Percentiles rank a stretch among this genome's conserved stretches.
phyloP scores from a whole-genome alignment of 805 yeast genomes.

The Suhomyces vadensis region DNA sequence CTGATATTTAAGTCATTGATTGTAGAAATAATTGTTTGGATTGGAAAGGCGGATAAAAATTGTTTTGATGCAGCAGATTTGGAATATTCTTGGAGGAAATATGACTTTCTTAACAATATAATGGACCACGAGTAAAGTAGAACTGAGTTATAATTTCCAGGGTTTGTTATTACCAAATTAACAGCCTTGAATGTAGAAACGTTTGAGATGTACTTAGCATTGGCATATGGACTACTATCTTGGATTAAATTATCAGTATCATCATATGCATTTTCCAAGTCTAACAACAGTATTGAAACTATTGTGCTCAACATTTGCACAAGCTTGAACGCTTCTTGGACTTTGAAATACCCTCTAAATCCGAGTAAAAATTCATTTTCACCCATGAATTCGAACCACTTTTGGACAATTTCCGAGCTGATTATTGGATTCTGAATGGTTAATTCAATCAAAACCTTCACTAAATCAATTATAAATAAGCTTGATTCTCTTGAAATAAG shows the following conservation, averaged over 20 bases:
- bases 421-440: conserved; percentile 39
- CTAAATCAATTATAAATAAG: conserved; percentile 33
- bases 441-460: conserved; percentile 41
- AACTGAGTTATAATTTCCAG: conserved; percentile 45
- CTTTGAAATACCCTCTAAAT: conserved; percentile 27
- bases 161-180: conserved; percentile 37
- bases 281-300: conserved; percentile 54
- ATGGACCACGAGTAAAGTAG: conserved; percentile 69
- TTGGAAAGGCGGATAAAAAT: conserved; percentile 1
- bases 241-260: not conserved
- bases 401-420: conserved; percentile 32
- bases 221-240: not conserved
- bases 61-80: conserved; percentile 1
- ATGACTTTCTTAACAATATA: conserved; percentile 52
- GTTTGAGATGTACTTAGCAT: not conserved
- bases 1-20: conserved; percentile 37
- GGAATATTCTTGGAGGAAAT: conserved; percentile 43
- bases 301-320: conserved; percentile 51
- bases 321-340: conserved; percentile 28
- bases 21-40: conserved; percentile 7
- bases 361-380: conserved; percentile 25
- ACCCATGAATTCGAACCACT: conserved; percentile 60
- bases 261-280: conserved; percentile 52
- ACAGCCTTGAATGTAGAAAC: conserved; percentile 35
- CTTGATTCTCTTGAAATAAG: conserved; percentile 29